These are phyloP conservation scores for Thozetella sp. DNA, from an alignment of 495 filamentous ascomycete species.

Conservation along the genomic window DNA sequence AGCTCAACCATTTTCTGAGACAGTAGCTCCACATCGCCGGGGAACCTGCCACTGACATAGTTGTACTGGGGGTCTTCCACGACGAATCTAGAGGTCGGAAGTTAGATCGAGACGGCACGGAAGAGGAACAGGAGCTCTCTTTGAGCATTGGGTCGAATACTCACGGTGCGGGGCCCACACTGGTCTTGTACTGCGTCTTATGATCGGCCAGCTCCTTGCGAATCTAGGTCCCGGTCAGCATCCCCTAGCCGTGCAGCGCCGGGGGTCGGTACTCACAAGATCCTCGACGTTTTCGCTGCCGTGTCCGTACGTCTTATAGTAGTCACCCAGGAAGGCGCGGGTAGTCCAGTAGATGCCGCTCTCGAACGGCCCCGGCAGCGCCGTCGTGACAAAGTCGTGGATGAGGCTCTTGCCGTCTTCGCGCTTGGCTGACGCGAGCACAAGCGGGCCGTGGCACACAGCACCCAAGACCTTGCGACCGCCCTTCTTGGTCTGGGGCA, in stretches of 20 bases:
- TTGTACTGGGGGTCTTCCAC: conserved; percentile 54
- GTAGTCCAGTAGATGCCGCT: conserved; percentile 51
- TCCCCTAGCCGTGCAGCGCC: not conserved
- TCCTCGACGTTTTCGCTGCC: conserved; percentile 51
- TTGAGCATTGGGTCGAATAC: conserved; percentile 17
- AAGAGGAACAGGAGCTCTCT: not conserved
- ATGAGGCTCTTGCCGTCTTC: conserved; percentile 46
- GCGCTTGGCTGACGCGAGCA: conserved; percentile 42
- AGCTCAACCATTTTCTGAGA: conserved; percentile 47
- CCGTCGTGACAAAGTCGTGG: conserved; percentile 48
- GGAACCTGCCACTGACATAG: conserved; percentile 54
- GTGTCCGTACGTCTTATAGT: conserved; percentile 59
- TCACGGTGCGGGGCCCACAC: conserved; percentile 47
- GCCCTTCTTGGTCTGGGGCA: conserved; percentile 47
- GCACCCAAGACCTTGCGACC: conserved; percentile 46
- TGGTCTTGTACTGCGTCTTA: conserved; percentile 46
- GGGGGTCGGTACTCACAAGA: conserved; percentile 27
- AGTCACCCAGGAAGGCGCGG: conserved; percentile 51
- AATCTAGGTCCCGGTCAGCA: conserved; percentile 29
- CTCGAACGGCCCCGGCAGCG: conserved; percentile 52
- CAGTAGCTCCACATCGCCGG: conserved; percentile 46
- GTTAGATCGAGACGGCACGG: too few relatives aligned
- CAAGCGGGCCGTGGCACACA: conserved; percentile 58
- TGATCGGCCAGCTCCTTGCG: conserved; percentile 44
- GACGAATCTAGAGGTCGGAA: too few relatives aligned